These are phyloP conservation scores for Euphorbia peplus DNA, from an alignment of 345 rosid species.

Conservation along the genomic window DNA sequence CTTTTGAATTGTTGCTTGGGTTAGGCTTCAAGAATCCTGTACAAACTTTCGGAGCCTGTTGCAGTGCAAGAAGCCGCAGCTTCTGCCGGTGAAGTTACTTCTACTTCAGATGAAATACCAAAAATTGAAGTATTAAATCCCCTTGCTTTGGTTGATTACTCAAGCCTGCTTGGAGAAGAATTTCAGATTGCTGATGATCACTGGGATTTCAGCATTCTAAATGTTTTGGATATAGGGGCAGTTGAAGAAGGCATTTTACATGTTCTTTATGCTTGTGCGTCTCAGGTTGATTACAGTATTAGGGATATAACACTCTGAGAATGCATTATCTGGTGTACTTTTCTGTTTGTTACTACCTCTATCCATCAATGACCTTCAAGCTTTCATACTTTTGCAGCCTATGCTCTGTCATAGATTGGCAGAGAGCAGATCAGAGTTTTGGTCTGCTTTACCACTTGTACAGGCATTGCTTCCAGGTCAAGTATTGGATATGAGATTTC, in stretches of 20 bases:
- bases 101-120: slow-evolving; percentile 40
- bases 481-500: slow-evolving; percentile 11
- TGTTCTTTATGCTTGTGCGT: slow-evolving; percentile 81
- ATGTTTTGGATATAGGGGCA: slow-evolving; percentile 59
- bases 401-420: slow-evolving; percentile 61
- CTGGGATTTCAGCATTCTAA: slow-evolving; percentile 50
- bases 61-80: slow-evolving; percentile 34
- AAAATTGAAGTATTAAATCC: slow-evolving; percentile 39
- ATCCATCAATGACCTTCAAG: slow-evolving; percentile 14
- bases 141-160: slow-evolving; percentile 48
- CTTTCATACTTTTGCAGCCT: slow-evolving; percentile 46
- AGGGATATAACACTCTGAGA: slow-evolving; percentile 11
- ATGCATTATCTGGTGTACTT: slow-evolving; percentile 13
- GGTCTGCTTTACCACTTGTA: slow-evolving; percentile 74
- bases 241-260: slow-evolving; percentile 86
- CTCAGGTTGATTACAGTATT: slow-evolving; percentile 62
- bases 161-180: slow-evolving; percentile 71
- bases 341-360: slow-evolving; percentile 20
- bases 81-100: slow-evolving; percentile 31
- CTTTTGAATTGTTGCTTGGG: slow-evolving; percentile 16
- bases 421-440: slow-evolving; percentile 50
- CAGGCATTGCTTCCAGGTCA: slow-evolving; percentile 82
- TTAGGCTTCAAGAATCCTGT: slow-evolving; percentile 64
- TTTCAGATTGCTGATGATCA: slow-evolving; percentile 48
- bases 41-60: slow-evolving; percentile 51